A percentile compares a stretch with the other conserved stretches of the same genome.
Evolutionary conservation across 306 rosid genomes (phyloP).

Genomic region (cucumber (Cucumis sativus)): DNA sequence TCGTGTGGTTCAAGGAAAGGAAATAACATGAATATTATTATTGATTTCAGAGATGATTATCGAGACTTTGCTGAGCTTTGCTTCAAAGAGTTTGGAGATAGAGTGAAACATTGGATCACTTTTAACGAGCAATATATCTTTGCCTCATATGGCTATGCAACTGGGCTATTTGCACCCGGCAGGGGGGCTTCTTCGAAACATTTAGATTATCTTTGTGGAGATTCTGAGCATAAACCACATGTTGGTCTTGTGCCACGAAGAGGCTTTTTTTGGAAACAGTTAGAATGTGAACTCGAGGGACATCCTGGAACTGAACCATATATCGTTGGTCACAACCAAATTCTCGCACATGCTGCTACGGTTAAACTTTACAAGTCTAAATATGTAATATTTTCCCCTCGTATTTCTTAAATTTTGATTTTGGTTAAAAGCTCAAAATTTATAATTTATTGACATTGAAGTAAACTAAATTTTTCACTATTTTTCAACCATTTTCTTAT

Average conservation of each 20-base stretch:
- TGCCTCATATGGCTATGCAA: conserved; percentile 15
- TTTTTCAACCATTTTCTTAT: too few species aligned
- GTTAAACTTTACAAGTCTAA: conserved; percentile 28
- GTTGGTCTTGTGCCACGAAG: too few species aligned
- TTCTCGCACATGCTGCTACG: conserved; percentile 51
- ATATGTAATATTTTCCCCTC: conserved; percentile 11
- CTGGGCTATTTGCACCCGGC: conserved; percentile 18
- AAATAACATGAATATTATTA: too few species aligned
- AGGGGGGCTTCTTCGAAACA: conserved; percentile 19
- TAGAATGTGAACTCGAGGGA: background rate
- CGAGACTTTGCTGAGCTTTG: conserved; percentile 38
- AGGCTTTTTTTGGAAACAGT: too few species aligned
- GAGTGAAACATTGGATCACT: conserved; percentile 56
- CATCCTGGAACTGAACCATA: conserved; percentile 53
- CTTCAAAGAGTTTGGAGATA: conserved; percentile 39
- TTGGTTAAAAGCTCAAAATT: too few species aligned
- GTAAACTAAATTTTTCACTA: too few species aligned
- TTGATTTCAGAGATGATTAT: conserved; percentile 24
- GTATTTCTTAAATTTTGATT: background rate
- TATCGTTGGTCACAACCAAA: conserved; percentile 34
- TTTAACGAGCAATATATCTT: conserved; percentile 32
- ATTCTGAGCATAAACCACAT: too few species aligned
- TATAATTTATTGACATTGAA: too few species aligned
- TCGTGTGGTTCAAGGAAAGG: too few species aligned
- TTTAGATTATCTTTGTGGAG: too few species aligned